Conservation (phyloP, 1,139 yeast species). For the Meyerozyma smithsonii region DNA sequence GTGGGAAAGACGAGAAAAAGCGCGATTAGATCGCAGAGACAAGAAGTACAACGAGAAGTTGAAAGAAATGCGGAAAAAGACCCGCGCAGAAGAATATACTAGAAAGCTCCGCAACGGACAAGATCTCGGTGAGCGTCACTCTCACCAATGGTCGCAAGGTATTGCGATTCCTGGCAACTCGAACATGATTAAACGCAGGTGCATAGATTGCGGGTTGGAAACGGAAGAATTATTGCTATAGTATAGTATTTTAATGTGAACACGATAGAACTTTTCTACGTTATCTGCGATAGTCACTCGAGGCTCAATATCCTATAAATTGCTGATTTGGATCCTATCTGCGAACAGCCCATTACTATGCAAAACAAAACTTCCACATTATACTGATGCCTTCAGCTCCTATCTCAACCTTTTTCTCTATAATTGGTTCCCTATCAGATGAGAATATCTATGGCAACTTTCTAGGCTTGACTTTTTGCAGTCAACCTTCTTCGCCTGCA, state of each 20-base stretch:
- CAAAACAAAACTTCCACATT: too few species aligned
- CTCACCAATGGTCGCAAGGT: constrained; percentile 75
- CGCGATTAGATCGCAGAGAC: constrained; percentile 69
- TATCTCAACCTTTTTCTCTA: too few species aligned
- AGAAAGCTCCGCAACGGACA: constrained; percentile 58
- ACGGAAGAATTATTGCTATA: constrained; percentile 54
- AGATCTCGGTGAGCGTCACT: constrained; percentile 51
- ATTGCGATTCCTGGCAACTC: constrained; percentile 31
- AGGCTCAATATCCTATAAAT: too few species aligned
- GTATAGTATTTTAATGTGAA: background rate
- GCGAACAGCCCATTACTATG: too few species aligned
- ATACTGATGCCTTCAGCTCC: too few species aligned
- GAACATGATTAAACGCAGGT: constrained; percentile 52
- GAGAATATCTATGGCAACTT: background rate
- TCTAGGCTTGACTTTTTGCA: background rate
- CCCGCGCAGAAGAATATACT: constrained; percentile 89
- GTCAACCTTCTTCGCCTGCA: constrained; percentile 2
- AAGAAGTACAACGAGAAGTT: constrained; percentile 71
- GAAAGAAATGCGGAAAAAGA: constrained; percentile 81
- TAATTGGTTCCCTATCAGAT: too few species aligned
- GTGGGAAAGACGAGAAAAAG: constrained; percentile 78
- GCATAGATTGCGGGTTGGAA: constrained; percentile 81
- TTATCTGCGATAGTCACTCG: too few species aligned
- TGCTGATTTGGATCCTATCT: too few species aligned
- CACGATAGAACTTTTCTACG: background rate